A percentile compares a stretch with the other conserved stretches of the same genome.
These are phyloP conservation scores for Juncus inflexus DNA, from an alignment of 176 grass and related monocot genomes.

Conservation along the genomic window DNA sequence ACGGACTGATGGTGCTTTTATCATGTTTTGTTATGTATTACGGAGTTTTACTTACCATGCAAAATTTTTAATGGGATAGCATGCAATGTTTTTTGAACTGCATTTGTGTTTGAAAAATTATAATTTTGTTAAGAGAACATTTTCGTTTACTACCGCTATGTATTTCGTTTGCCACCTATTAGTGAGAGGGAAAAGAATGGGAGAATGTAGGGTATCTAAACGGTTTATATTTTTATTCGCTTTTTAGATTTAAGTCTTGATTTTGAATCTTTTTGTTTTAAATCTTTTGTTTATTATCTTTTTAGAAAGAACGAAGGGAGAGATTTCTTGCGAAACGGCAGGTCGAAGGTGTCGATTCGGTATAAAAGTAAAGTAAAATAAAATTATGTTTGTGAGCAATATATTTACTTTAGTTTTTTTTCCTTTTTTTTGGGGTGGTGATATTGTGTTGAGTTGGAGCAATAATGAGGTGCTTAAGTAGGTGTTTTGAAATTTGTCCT, in stretches of 20 bases:
- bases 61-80: no score
- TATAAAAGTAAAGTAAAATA: conserved; percentile 29
- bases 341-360: conserved; percentile 75
- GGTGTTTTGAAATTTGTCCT: conserved; percentile 15
- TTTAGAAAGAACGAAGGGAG: conserved; percentile 94
- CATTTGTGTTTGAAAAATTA: no score
- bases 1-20: background rate
- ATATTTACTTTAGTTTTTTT: conserved; percentile 23
- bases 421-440: conserved; percentile 30
- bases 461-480: conserved; percentile 42
- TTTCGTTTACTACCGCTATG: no score
- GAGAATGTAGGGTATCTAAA: no score
- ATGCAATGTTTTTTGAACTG: no score
- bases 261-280: background rate
- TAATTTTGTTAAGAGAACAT: no score
- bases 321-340: conserved; percentile 92
- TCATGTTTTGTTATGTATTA: background rate
- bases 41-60: no score
- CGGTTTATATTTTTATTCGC: no score
- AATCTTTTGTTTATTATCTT: conserved; percentile 18
- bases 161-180: no score
- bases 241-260: background rate
- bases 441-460: conserved; percentile 22
- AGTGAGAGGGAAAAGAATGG: no score
- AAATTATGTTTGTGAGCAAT: conserved; percentile 17